These are phyloP conservation scores for Nakaseomyces uthaithaninus DNA, from an alignment of 1,139 yeast genomes.

Conservation along the genomic window DNA sequence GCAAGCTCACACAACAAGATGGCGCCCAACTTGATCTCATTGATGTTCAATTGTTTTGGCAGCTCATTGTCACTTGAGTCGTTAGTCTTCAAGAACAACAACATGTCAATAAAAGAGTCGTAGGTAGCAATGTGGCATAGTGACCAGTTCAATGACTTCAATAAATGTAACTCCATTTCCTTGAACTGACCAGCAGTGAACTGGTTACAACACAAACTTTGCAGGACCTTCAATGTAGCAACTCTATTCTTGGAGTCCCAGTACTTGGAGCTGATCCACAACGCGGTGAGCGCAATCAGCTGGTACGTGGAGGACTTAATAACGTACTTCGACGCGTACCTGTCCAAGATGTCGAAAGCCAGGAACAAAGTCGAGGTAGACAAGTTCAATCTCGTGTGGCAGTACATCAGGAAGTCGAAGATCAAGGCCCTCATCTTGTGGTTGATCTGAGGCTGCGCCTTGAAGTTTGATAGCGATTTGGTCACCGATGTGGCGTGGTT, in stretches of 20 bases:
- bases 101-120: conserved; percentile 54
- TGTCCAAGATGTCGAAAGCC: conserved; percentile 76
- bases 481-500: conserved; percentile 7
- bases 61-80: conserved; percentile 16
- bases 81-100: conserved; percentile 32
- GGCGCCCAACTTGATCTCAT: conserved; percentile 48
- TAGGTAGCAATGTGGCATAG: conserved; percentile 41
- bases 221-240: conserved; percentile 45
- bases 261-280: conserved; percentile 70
- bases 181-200: conserved; percentile 52
- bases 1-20: conserved; percentile 57
- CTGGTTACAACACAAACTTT: conserved; percentile 49
- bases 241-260: conserved; percentile 61
- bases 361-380: conserved; percentile 74
- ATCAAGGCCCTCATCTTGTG: conserved; percentile 33
- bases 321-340: conserved; percentile 81
- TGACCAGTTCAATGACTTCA: conserved; percentile 35
- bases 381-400: conserved; percentile 69
- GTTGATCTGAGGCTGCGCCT: conserved; percentile 21
- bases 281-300: conserved; percentile 57
- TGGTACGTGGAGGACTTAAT: conserved; percentile 62
- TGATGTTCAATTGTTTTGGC: conserved; percentile 24
- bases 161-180: conserved; percentile 60
- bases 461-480: conserved; percentile 12
- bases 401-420: conserved; percentile 76